Percentiles rank a stretch among this genome's conserved stretches.
phyloP scores from a whole-genome alignment of 306 rosid species.

The Phaseolus lunatus region DNA sequence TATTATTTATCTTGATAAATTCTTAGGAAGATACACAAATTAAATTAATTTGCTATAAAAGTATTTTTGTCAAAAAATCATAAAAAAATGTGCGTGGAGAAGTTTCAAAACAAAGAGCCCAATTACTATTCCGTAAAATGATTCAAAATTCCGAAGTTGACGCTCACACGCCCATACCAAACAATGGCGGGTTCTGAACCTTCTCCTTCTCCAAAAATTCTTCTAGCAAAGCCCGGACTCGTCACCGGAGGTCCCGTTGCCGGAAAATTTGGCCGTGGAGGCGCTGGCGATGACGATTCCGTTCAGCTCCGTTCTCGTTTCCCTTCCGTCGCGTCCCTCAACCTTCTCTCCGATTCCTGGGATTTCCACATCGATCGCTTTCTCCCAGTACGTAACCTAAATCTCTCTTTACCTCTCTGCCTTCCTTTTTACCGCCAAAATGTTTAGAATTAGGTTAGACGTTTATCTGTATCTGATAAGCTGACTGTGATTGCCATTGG shows the following conservation, averaged over 20 bases:
- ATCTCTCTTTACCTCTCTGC: neutral
- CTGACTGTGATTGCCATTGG: neutral
- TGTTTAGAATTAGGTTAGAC: neutral
- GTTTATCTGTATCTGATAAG: neutral
- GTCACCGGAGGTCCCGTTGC: conserved; percentile 64
- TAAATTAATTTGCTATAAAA: no score
- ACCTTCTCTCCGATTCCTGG: conserved; percentile 93
- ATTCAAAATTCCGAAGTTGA: neutral
- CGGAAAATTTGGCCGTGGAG: conserved; percentile 67
- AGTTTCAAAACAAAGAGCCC: neutral
- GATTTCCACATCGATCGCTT: conserved; percentile 91
- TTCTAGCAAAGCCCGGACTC: conserved; percentile 79
- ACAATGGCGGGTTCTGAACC: conserved; percentile 57
- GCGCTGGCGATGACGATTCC: conserved; percentile 67
- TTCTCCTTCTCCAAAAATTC: conserved; percentile 75
- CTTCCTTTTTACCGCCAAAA: neutral
- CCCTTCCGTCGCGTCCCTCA: conserved; percentile 85
- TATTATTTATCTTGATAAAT: no score
- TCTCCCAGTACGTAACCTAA: conserved; percentile 63
- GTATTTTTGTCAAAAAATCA: no score
- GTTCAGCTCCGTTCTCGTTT: conserved; percentile 73
- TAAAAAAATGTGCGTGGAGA: no score
- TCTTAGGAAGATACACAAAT: no score
- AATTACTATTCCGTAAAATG: neutral
- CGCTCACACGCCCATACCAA: neutral